Evolutionary conservation across 2,329 filamentous ascomycete genomes (phyloP).

Genomic region (Parastagonospora nodorum): DNA sequence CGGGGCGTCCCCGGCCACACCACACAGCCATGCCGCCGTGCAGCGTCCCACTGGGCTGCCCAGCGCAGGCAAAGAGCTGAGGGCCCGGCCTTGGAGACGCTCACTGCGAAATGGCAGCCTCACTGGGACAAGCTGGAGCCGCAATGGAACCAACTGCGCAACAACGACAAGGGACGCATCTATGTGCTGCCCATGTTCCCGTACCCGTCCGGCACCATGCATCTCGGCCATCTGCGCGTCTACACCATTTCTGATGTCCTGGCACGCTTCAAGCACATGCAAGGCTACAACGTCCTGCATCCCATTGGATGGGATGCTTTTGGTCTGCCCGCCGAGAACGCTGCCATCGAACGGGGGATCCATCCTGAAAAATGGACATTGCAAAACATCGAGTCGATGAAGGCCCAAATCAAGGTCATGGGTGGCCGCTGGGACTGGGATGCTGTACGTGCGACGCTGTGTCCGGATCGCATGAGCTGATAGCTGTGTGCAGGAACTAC

Average conservation of each 20-base stretch:
- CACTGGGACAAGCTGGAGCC: slow-evolving; percentile 48
- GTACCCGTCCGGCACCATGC: slow-evolving; percentile 84
- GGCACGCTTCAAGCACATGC: slow-evolving; percentile 74
- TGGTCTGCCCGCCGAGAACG: slow-evolving; percentile 88
- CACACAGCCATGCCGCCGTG: slow-evolving; percentile 6
- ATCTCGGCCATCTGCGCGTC: slow-evolving; percentile 85
- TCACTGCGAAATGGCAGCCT: slow-evolving; percentile 58
- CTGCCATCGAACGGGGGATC: slow-evolving; percentile 80
- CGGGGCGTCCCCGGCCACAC: slow-evolving; percentile 21
- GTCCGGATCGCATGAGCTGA: slow-evolving; percentile 1
- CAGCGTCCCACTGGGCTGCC: slow-evolving; percentile 10
- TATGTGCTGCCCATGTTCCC: slow-evolving; percentile 93
- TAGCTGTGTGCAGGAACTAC: slow-evolving; percentile 67
- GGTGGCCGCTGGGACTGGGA: slow-evolving; percentile 86
- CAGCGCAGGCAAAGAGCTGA: slow-evolving; percentile 9
- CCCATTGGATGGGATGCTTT: slow-evolving; percentile 98
- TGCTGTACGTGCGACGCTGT: slow-evolving; percentile 56
- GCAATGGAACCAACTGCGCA: slow-evolving; percentile 12
- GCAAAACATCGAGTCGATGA: slow-evolving; percentile 83
- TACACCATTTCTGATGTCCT: slow-evolving; percentile 91
- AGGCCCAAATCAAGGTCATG: slow-evolving; percentile 76
- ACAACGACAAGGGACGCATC: slow-evolving; percentile 45
- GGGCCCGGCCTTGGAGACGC: slow-evolving; percentile 10
- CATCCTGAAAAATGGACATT: slow-evolving; percentile 80
- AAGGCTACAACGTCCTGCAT: slow-evolving; percentile 75